Evolutionary conservation across 805 yeast genomes (phyloP), one percentile per base, ranked within the genome.

Genomic region (Nadsonia fulvescens): DNA sequence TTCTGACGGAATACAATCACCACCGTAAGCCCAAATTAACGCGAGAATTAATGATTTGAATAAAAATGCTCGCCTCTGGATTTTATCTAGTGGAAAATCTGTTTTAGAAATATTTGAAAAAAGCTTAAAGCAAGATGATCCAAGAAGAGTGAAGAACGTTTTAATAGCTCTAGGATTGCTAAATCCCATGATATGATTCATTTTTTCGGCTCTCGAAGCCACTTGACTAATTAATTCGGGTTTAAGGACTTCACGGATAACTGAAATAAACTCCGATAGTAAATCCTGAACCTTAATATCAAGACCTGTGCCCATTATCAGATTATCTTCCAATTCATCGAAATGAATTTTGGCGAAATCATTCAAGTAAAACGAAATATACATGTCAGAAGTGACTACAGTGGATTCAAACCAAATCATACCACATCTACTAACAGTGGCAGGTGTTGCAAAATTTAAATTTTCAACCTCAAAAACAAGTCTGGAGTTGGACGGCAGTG

Each of bases 371-470:
- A 47, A 37, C n/a, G 37, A 27, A 6, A 42, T 28, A 6, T 44
- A 15, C 33, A 44, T 44, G 3, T 21, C 20, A 2, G 38, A 13
- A 1, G 34, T 22, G 2, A 56, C 39, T 1, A 47, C 30, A 5
- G 35, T 32, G 2, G 41, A 38, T n/a, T 68, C 70, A 37, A 78
- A 51, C 72, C 82, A 76, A 1, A 83, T 54, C 63, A 86, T 70
- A 3, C 93, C 93, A 56, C 95, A 83, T 44, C 96, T 63, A 47
- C 89, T 78, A 13, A 86, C 63, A 0, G 96, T 86, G 1, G 96
- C 96, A 1, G 79, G 79, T 0, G 96, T 86, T 0, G 93, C 76
- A 36, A 63, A 54, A 2, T 51, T 44, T 27, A 86, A 47, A 23
- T 47, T 56, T 24, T 73, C 74, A 4, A 77, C 79, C 42, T 86